Base-by-base conservation (phyloP, 768 basidiomycete species). In the Tricholoma flavovirens region DNA sequence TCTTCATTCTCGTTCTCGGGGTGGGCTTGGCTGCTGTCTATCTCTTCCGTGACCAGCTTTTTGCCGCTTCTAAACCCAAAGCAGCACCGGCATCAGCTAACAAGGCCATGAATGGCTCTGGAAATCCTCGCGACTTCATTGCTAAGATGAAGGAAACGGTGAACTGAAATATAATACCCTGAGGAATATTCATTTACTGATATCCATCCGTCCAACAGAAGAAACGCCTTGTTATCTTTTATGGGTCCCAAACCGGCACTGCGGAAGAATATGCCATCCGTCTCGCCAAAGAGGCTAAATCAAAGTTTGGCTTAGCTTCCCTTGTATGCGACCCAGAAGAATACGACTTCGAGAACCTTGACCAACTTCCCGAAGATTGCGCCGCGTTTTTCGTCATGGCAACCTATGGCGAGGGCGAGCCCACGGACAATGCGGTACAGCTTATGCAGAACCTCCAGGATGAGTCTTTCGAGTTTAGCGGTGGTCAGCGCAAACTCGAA, bases 261-360 rank as follows among this genome's bases (percentile, higher is more conserved):
- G 96, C 96, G 2, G 97, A 98, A 71, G 96, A 99, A 71, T 97
- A 95, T 63, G 95, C 95, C 40, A 93, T 96, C 62, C 90, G 97
- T 70, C 82, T 99, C 9, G 96, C 96, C 12, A 98, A 98, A 75
- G 96, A 99, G 69, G 93, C 93, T 38, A 99, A 99, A 74, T 82
- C 90, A 58, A 93, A 96, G 67, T 99, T 92, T 60, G 96, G 96
- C 49, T 80, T 98, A 14, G 88, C 93, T 9, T 97, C 94, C 6
- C 86, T 98, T 54, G 96, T 99, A 14, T 97, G 94, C 66, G 96
- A 99, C 67, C 94, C 95, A 3, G 97, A 99, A 71, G 96, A 99
- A 72, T 98, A 98, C 70, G 97, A 98, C 68, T 98, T 98, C 67
- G 93, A 95, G 69, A 94, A 90, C 70, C 84, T 98, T 59, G 96